These are phyloP conservation scores for Penicillium cinerascens DNA, from an alignment of 495 filamentous ascomycete species.

Conservation along the genomic window DNA sequence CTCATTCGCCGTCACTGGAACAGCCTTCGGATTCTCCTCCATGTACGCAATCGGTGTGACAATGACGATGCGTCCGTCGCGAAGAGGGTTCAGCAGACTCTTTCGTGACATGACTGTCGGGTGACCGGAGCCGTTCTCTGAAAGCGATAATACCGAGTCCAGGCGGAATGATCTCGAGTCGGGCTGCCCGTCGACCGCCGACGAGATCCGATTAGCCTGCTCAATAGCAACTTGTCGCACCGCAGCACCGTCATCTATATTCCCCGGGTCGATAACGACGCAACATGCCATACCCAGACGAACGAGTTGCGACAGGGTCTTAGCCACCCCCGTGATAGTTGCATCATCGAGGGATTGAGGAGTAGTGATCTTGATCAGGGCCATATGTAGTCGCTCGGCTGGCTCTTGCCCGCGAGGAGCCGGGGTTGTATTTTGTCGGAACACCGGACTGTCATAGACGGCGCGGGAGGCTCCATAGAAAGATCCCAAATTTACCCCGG, in stretches of 20 bases:
- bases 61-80: conserved; percentile 74
- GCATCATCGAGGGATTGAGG: conserved; percentile 65
- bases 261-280: conserved; percentile 72
- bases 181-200: conserved; percentile 65
- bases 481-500: conserved; percentile 58
- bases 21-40: conserved; percentile 52
- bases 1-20: conserved; percentile 59
- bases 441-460: conserved; percentile 61
- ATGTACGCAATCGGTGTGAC: conserved; percentile 68
- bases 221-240: conserved; percentile 47
- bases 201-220: conserved; percentile 71
- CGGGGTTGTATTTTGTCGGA: conserved; percentile 48
- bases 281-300: conserved; percentile 77
- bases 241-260: conserved; percentile 22
- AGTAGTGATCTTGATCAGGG: conserved; percentile 77
- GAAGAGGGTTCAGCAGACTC: conserved; percentile 64
- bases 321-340: conserved; percentile 70
- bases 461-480: conserved; percentile 59
- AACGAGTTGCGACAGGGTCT: conserved; percentile 77
- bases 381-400: conserved; percentile 62
- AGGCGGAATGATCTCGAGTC: conserved; percentile 64
- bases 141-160: conserved; percentile 58
- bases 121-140: conserved; percentile 22
- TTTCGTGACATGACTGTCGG: conserved; percentile 54
- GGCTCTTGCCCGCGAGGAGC: conserved; percentile 29